Evolutionary conservation across 192 early-diverging fungal genomes (phyloP), one percentile per base, ranked within the genome.

Genomic region (Mortierella alpina): DNA sequence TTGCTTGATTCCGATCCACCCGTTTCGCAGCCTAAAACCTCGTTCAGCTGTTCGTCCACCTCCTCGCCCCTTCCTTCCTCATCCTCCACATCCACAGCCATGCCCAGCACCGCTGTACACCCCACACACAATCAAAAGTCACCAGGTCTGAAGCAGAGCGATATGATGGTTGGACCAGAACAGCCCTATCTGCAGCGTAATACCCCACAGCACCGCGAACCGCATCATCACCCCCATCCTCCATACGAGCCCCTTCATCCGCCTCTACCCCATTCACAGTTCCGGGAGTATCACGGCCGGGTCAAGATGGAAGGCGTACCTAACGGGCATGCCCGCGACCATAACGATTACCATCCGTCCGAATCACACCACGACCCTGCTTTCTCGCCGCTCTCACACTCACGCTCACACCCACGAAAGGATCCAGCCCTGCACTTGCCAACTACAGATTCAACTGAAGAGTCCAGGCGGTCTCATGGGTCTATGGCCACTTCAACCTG

Each of bases 1-100:
- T 54, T 80, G 20, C 65, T 80, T 31, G 70, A 72, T 40, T 55
- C 57, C 7, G 70, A 80, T 54, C 52, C 47, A 13, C 52, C 47
- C 18, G 18, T 47, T 45, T 31, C 5, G 18, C 65, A 15, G 5
- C 42, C 12, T 23, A 44, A 50, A n/a, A 31, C n/a, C 46, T 23
- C 70, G 13, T 47, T 42, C 1, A 6, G 5, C 40, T 15, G 50
- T 12, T 22, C 46, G 12, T 45, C 64, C 2, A 11, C 72, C 7
- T 47, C 64, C 18, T 17, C 40, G 6, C 49, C 31, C 6, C 31
- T 4, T 41, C 22, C 22, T 18, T 11, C 13, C 18, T 57, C 44
- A 17, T 18, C 7, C 46, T 12, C 48, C n/a, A 52, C 44, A 7
- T 18, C 8, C 54, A 23, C 42, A 48, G 13, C 54, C 55, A 59